Base-by-base conservation (phyloP, 2,329 filamentous ascomycete genomes). In the Elsinoe arachidis region DNA sequence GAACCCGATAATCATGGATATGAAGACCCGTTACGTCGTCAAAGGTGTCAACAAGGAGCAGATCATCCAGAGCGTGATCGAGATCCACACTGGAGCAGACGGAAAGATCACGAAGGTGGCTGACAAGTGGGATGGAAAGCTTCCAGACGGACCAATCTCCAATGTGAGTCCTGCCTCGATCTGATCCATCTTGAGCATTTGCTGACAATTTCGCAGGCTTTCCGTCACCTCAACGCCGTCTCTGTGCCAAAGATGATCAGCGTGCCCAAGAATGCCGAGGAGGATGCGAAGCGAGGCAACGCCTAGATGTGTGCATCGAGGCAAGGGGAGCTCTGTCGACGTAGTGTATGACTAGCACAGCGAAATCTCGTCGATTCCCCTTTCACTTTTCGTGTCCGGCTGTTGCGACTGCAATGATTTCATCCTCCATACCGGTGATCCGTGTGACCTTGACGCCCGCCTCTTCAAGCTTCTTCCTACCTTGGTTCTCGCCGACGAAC, bases 401-500 rank as follows among this genome's bases (percentile, higher is more conserved):
- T 38, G 84, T 93, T 2, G 93, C 91, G 61, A 95, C 85, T 44
- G 78, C 74, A 52, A 96, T 69, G 63, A 97, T 97, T 57, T 92
- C 85, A 34, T 82, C 77, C 68, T 96, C 89, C 56, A 96, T 68
- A 0, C 90, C 92, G 15, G 76, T 64, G 2, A 96, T 80, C 69
- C 87, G 82, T 41, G 88, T 73, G 61, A 92, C 88, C 44, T 82
- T 72, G 54, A 99, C 81, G 0, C 90, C 90, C 3, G 83, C 84
- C 46, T 81, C 80, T 64, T 85, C 80, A 57, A 99, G 75, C 68
- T 81, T 85, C 63, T 72, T 75, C 64, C 84, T 83, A 6, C 90
- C 90, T 58, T 85, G 80, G 62, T 95, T 97, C 59, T 87, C 80
- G 5, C 83, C 84, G 15, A 97, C 89, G 72, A 97, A 99, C 33